A percentile compares a stretch with the other conserved stretches of the same genome.
Conservation (phyloP, 805 yeast species). For the Wickerhamomyces bovis region DNA sequence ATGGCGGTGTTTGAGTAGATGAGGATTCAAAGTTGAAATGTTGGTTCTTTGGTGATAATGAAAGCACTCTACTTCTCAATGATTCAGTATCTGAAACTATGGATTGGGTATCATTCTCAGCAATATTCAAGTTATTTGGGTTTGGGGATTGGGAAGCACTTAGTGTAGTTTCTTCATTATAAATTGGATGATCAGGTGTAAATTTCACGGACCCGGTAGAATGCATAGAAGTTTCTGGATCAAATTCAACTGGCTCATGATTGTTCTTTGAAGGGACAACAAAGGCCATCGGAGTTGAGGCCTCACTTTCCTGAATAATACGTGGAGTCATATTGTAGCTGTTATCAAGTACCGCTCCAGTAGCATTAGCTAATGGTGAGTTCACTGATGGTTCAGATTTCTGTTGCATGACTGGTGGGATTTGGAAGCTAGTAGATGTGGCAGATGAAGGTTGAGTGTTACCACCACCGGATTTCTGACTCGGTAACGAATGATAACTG, state of each 20-base stretch:
- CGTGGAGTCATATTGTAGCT: not conserved
- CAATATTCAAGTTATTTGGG: not conserved
- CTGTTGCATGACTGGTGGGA: not conserved
- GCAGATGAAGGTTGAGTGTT: not conserved
- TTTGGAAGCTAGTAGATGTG: not conserved
- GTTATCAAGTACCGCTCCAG: too few species aligned
- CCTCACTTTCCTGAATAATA: not conserved
- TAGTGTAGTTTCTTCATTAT: not conserved
- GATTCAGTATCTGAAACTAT: slow-evolving; percentile 14
- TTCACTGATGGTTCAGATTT: not conserved
- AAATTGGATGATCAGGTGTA: not conserved
- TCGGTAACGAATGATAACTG: not conserved
- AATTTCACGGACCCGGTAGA: not conserved
- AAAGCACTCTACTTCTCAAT: slow-evolving; percentile 12
- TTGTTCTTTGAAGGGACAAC: not conserved
- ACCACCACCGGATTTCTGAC: not conserved
- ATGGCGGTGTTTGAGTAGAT: not conserved
- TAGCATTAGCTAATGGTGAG: not conserved
- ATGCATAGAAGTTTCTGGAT: not conserved
- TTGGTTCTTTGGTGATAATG: slow-evolving; percentile 9
- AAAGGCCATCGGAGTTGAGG: not conserved
- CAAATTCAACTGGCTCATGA: not conserved
- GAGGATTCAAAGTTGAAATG: slow-evolving; percentile 7
- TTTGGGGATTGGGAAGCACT: not conserved
- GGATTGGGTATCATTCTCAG: slow-evolving; percentile 8